Evolutionary conservation across 139 green algal genomes (phyloP).

Genomic region (Chlorella sp.): DNA sequence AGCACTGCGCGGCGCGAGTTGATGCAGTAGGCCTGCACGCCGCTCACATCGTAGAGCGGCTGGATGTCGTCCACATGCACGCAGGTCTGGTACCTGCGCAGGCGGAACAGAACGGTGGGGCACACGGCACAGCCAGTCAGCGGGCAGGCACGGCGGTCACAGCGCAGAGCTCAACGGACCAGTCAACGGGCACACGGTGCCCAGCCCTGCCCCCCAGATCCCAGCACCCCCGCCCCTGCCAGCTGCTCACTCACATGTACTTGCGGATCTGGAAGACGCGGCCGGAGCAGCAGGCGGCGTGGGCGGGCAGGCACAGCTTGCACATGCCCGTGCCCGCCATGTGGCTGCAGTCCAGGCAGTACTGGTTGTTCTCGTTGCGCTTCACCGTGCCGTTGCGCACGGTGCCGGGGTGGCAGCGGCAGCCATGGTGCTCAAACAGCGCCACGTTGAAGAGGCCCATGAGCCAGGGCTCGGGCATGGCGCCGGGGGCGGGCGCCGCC

Average conservation of each 20-base stretch:
- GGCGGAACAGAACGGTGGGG: background rate
- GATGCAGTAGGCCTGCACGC: conserved; percentile 57
- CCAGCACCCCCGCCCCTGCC: background rate
- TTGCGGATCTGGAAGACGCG: conserved; percentile 47
- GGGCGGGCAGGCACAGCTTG: conserved; percentile 40
- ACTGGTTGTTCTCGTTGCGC: conserved; percentile 44
- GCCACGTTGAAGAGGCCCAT: conserved; percentile 17
- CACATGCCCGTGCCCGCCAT: conserved; percentile 26
- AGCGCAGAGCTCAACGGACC: too few relatives aligned
- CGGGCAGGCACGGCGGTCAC: too few relatives aligned
- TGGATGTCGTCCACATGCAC: conserved; percentile 49
- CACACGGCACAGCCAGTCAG: too few relatives aligned
- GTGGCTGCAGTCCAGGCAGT: conserved; percentile 37
- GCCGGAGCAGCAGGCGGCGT: conserved; percentile 26
- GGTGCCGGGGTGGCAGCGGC: conserved; percentile 35
- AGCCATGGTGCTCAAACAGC: conserved; percentile 38
- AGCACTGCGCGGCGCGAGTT: conserved; percentile 47
- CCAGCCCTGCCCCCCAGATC: too few relatives aligned
- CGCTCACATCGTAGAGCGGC: conserved; percentile 36
- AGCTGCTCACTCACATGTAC: conserved; percentile 50
- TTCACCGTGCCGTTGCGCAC: conserved; percentile 24
- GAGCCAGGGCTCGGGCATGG: conserved; percentile 29
- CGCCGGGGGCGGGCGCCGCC: too few relatives aligned
- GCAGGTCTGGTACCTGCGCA: conserved; percentile 42
- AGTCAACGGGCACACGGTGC: too few relatives aligned